Base-by-base conservation (phyloP, 139 green algal genomes). In the Chlorella vulgaris region DNA sequence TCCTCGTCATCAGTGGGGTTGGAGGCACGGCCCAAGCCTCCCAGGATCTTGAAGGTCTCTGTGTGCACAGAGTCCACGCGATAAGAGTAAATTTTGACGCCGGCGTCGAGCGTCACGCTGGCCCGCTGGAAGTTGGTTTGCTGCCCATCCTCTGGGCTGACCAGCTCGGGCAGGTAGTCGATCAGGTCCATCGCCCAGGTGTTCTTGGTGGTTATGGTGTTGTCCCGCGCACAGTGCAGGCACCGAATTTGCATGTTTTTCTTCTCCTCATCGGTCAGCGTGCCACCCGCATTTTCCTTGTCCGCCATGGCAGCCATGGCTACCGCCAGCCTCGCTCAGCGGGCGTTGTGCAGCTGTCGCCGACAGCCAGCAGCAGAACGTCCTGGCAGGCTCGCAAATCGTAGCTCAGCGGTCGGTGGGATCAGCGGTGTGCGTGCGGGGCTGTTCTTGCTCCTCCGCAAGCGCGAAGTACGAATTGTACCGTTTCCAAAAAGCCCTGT, bases 21-120 rank as follows among this genome's bases (percentile, higher is more conserved):
- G 6, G 78, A 80, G 4, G 87, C 79, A 2, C 92, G 83, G 19
- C 83, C 85, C 31, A 97, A 77, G 26, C 90, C 90, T 6, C 87
- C 81, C 39, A 98, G 84, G 29, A 92, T 90, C 75, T 92, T 91
- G 82, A 91, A 97, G 13, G 92, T 91, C 33, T 94, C 90, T 21
- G 87, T 93, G 85, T 96, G 94, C 26, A 96, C 90, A 7, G 85
- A 90, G 81, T 98, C 94, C 31, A 98, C 94, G 36, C 94, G 88
- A 78, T 88, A 90, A 13, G 92, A 91, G 81, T 98, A 98, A 80
- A 98, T 98, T 50, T 94, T 93, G 33, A 98, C 92, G n/a, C 94
- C 92, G 2, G 94, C 94, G 62, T 98, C 94, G 42, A 98, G 86
- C 7, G 93, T 97, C 38, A 93, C 91, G 47, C 84, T 92, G 31